Evolutionary conservation across 306 rosid genomes (phyloP).

Genomic region (Glycine latifolia): DNA sequence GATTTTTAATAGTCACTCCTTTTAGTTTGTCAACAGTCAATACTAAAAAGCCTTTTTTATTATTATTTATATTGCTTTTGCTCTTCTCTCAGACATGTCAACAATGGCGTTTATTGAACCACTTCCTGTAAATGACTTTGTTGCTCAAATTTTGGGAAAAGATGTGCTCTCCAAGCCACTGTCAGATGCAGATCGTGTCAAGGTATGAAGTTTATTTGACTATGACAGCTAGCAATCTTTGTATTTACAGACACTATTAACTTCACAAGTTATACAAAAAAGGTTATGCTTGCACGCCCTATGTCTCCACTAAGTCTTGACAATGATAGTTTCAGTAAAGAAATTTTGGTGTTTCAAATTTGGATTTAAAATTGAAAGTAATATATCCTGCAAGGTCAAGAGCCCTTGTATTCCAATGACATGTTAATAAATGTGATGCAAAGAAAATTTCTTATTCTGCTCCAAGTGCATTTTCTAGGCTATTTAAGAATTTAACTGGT

Average conservation of each 20-base stretch:
- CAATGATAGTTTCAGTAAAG: background rate
- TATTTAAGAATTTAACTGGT: background rate
- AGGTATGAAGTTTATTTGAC: conserved; percentile 41
- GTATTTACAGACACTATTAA: background rate
- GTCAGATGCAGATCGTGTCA: conserved; percentile 58
- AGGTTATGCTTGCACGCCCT: background rate
- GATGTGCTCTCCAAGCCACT: conserved; percentile 54
- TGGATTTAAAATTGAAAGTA: background rate
- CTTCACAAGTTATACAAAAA: background rate
- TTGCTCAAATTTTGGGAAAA: conserved; percentile 60
- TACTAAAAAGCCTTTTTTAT: conserved; percentile 8
- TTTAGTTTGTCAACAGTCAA: background rate
- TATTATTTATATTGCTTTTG: conserved; percentile 3
- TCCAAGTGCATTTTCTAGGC: conserved; percentile 5
- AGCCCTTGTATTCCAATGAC: background rate
- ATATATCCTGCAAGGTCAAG: background rate
- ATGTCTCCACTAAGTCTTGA: background rate
- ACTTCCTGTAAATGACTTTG: conserved; percentile 60
- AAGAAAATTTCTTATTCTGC: no score
- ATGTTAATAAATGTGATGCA: no score
- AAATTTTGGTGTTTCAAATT: background rate
- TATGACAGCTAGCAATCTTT: background rate
- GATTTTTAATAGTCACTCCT: background rate
- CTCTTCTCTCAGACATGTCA: conserved; percentile 53
- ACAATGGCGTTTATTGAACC: conserved; percentile 62